phyloP scores from a whole-genome alignment of 106 monocot genomes.

The Iris macrosiphon region DNA sequence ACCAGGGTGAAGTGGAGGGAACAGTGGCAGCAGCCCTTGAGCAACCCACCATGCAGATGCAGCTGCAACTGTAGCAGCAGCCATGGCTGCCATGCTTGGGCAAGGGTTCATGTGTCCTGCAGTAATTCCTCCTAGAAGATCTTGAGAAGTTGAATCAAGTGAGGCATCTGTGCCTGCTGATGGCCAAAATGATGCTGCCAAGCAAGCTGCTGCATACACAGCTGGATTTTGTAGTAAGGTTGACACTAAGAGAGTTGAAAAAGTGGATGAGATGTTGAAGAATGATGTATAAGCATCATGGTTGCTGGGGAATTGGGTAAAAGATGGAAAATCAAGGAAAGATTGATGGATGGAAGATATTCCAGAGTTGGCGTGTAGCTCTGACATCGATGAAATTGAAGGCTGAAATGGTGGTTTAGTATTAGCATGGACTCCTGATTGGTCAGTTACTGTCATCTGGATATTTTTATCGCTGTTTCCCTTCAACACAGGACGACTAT shows the following conservation, averaged over 20 bases:
- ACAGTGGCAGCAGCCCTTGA: constrained; percentile 41
- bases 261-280: constrained; percentile 29
- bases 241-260: constrained; percentile 46
- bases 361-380: no score
- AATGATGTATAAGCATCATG: constrained; percentile 29
- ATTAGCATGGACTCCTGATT: no score
- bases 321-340: constrained; percentile 15
- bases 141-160: constrained; percentile 7
- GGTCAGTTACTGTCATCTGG: no score
- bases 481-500: no score
- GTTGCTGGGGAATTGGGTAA: constrained; percentile 14
- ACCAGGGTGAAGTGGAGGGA: constrained; percentile 35
- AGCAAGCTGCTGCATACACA: constrained; percentile 53
- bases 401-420: no score
- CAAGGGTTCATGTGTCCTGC: constrained; percentile 6
- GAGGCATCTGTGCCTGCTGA: constrained; percentile 8
- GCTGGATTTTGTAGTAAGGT: constrained; percentile 60
- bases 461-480: no score
- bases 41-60: constrained; percentile 71
- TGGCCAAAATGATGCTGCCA: constrained; percentile 54
- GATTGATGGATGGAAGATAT: constrained; percentile 27
- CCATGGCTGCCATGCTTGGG: constrained; percentile 38
- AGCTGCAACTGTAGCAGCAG: constrained; percentile 61
- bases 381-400: no score
- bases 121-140: no score